These are phyloP conservation scores for Excoecaria agallocha DNA, from an alignment of 345 rosid genomes.

Conservation along the genomic window DNA sequence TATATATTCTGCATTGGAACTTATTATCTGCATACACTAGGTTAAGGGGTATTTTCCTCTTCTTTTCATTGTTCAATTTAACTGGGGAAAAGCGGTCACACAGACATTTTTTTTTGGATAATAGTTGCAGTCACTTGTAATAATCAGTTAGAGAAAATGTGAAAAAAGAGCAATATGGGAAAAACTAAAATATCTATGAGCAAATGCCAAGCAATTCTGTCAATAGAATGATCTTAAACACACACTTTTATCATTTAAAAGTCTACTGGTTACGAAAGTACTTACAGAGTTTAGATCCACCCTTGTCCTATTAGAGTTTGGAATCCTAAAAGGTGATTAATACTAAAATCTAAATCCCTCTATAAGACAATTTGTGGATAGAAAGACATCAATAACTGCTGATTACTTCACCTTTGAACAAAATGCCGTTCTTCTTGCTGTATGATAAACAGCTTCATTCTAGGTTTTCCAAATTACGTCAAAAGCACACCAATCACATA, in stretches of 20 bases:
- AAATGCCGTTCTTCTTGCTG: too few relatives aligned
- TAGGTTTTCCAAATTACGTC: too few relatives aligned
- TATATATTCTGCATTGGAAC: neutral
- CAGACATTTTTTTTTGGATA: neutral
- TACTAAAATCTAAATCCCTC: neutral
- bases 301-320: too few relatives aligned
- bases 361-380: neutral
- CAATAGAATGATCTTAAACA: neutral
- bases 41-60: neutral
- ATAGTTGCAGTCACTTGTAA: neutral
- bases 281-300: too few relatives aligned
- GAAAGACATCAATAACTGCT: too few relatives aligned
- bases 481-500: too few relatives aligned
- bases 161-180: neutral
- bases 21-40: constrained; percentile 5
- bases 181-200: neutral
- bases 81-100: neutral
- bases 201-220: neutral
- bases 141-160: neutral
- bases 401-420: too few relatives aligned
- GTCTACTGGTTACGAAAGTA: neutral
- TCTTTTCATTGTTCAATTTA: neutral
- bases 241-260: neutral
- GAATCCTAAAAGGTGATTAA: neutral
- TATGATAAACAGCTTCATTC: too few relatives aligned